A percentile compares a stretch with the other conserved stretches of the same genome.
Conservation (phyloP, 176 grass and related monocot species). For the Echinochloa phyllopogon region DNA sequence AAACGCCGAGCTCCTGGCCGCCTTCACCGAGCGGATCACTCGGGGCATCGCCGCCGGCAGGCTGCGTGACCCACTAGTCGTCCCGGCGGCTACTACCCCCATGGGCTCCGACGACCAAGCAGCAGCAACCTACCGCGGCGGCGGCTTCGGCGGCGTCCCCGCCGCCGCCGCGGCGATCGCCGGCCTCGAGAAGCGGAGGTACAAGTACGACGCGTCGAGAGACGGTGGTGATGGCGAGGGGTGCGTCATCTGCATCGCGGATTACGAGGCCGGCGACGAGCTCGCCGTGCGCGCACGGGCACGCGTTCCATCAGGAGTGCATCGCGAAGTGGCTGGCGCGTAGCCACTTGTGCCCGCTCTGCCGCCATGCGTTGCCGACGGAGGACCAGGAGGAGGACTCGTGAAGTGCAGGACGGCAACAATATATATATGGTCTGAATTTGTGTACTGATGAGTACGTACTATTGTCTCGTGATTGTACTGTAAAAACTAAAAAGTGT, state of each 20-base stretch:
- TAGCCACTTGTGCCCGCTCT: conserved; percentile 13
- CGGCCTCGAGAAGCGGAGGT: neutral
- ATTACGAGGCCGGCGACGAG: neutral
- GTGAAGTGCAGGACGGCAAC: no score
- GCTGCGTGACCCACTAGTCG: neutral
- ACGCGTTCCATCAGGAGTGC: neutral
- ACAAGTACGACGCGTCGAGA: neutral
- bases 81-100: neutral
- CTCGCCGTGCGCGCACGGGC: neutral
- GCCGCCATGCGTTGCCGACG: conserved; percentile 3
- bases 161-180: neutral
- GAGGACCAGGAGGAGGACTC: no score
- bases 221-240: neutral
- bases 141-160: neutral
- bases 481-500: no score
- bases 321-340: neutral
- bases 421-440: no score
- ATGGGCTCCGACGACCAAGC: no score
- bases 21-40: no score
- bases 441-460: no score
- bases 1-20: no score
- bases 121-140: no score
- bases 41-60: no score
- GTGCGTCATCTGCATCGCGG: neutral
- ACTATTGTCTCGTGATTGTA: no score